Evolutionary conservation across 176 grass and related monocot genomes (phyloP), one percentile per base, ranked within the genome.

Genomic region (Phragmites australis): DNA sequence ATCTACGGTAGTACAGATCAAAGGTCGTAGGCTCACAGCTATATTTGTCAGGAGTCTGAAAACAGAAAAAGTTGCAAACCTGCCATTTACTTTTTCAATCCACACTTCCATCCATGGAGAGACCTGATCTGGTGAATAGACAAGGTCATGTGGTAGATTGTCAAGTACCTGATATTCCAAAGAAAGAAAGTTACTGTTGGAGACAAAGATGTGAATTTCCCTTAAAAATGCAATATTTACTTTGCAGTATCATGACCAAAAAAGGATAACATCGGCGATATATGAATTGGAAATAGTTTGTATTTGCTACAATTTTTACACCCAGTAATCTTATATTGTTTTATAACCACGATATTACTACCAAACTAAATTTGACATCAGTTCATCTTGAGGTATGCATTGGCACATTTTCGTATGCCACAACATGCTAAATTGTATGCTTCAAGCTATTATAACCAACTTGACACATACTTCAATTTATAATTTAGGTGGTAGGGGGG

Each of bases 41-140:
- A 50, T 68, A 57, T 42, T 68, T 32, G 5, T 39, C 47, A 77
- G 42, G 17, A 53, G 39, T 72, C 22, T 47, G 53, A 46, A 84
- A 65, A 51, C 3, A 63, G 59, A 9, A 83, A 55, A 79, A 51
- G 22, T 54, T 25, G 89, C 85, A 85, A 83, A 98, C 95, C 90
- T 92, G 58, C 87, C 71, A 5, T 87, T 78, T 71, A 75, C 47
- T 87, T 90, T 91, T 72, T 94, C 87, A 68, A 98, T 86, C 92
- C 95, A 98, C 74, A 98, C 95, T 89, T 98, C 92, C 95, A 93
- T 94, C 95, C 90, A 94, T 84, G 85, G 83, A 85, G 90, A 93
- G 45, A 88, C 88, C 70, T 93, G 95, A 87, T 94, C 88, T 93
- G 86, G 84, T 56, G 92, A 91, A 93, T 93, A 94, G 31, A 93